phyloP scores from a whole-genome alignment of 2,329 filamentous ascomycete genomes.

The Lachnellula cervina region DNA sequence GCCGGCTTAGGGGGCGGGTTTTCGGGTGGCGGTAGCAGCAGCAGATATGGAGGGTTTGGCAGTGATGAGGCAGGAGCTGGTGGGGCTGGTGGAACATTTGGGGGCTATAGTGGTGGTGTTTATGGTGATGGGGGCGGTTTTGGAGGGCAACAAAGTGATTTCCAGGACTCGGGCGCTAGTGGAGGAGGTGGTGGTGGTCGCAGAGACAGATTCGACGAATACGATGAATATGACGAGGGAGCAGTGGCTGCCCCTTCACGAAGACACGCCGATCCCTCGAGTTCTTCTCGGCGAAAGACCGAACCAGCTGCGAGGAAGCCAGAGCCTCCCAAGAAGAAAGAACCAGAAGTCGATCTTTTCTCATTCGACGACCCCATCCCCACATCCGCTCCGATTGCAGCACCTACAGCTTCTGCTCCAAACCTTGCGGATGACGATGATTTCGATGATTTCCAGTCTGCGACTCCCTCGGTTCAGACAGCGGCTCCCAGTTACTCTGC shows the following conservation, averaged over 20 bases:
- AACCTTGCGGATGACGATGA: slow-evolving; percentile 73
- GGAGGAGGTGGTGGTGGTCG: slow-evolving; percentile 38
- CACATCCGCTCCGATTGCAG: slow-evolving; percentile 38
- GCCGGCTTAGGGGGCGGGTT: slow-evolving; percentile 52
- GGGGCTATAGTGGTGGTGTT: slow-evolving; percentile 65
- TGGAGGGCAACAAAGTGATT: slow-evolving; percentile 70
- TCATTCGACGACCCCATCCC: slow-evolving; percentile 76
- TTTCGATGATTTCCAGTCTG: slow-evolving; percentile 96
- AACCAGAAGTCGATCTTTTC: slow-evolving; percentile 87
- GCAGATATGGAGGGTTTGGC: slow-evolving; percentile 80
- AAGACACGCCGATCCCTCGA: slow-evolving; percentile 24
- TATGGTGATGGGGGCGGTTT: slow-evolving; percentile 97
- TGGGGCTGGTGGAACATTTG: slow-evolving; percentile 56
- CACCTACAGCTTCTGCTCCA: slow-evolving; percentile 39
- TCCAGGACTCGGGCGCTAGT: slow-evolving; percentile 48
- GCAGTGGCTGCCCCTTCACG: slow-evolving; percentile 45
- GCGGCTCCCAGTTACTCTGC: slow-evolving; percentile 37
- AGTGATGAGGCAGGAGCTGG: slow-evolving; percentile 65
- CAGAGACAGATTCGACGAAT: slow-evolving; percentile 85
- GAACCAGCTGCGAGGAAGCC: slow-evolving; percentile 54
- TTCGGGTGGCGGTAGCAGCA: slow-evolving; percentile 43
- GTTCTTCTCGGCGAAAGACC: slow-evolving; percentile 35
- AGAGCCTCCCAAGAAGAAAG: slow-evolving; percentile 72
- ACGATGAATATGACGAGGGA: slow-evolving; percentile 91
- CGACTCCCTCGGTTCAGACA: slow-evolving; percentile 51